Conservation (phyloP, 805 yeast species). For the Kluyveromyces starmeri region DNA sequence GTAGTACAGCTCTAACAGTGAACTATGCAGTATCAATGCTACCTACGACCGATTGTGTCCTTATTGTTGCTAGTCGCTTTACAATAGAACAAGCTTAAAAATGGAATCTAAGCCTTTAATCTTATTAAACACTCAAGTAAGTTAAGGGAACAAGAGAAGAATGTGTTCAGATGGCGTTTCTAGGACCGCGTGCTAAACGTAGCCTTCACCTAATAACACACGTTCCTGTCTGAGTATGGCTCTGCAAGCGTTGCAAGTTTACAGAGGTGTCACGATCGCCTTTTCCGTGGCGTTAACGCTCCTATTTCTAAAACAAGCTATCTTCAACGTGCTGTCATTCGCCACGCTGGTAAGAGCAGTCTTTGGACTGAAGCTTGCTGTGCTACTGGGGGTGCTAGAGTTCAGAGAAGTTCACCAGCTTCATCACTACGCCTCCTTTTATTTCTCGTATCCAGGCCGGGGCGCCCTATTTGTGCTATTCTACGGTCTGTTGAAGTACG, state of each 20-base stretch:
- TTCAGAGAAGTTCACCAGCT: constrained; percentile 46
- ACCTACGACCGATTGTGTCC: no score
- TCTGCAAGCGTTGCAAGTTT: constrained; percentile 18
- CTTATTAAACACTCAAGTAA: no score
- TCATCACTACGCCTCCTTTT: constrained; percentile 56
- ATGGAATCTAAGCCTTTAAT: no score
- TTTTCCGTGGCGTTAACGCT: constrained; percentile 47
- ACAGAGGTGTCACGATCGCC: constrained; percentile 39
- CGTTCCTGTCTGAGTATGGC: no score
- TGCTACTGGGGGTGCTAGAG: constrained; percentile 38
- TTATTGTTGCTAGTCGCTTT: no score
- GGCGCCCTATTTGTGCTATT: constrained; percentile 32
- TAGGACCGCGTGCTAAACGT: no score
- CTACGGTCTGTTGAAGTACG: constrained; percentile 48
- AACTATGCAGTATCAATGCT: no score
- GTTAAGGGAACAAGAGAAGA: no score
- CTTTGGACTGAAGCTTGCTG: constrained; percentile 49
- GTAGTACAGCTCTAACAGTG: no score
- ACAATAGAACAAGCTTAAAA: no score
- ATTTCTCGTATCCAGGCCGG: constrained; percentile 54
- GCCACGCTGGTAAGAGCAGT: constrained; percentile 47
- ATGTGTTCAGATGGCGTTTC: no score
- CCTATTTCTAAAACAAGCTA: constrained; percentile 17
- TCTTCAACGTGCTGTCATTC: constrained; percentile 16
- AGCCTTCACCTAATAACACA: no score